These are phyloP conservation scores for Aquanectria penicillioides DNA, from an alignment of 2,329 filamentous ascomycete genomes.

Conservation along the genomic window DNA sequence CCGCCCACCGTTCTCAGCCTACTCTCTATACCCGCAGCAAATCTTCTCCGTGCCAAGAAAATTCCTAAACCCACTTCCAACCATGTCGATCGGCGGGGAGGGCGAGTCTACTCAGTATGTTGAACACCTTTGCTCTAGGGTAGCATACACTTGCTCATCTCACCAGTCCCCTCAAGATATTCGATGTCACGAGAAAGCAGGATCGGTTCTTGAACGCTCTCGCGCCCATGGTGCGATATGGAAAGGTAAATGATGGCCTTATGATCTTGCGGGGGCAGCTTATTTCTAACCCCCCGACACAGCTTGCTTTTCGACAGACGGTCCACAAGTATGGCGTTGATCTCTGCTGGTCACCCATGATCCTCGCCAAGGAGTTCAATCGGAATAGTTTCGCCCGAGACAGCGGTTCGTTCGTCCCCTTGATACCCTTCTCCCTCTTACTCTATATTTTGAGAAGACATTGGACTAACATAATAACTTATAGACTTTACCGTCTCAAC, in stretches of 20 bases:
- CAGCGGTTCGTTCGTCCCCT: slow-evolving; percentile 63
- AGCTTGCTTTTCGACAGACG: slow-evolving; percentile 76
- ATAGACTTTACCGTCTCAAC: slow-evolving; percentile 71
- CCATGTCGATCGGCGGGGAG: slow-evolving; percentile 31
- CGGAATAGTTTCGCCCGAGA: slow-evolving; percentile 67
- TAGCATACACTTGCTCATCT: slow-evolving; percentile 29
- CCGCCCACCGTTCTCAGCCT: no score
- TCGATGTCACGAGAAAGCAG: slow-evolving; percentile 63
- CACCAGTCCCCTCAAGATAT: slow-evolving; percentile 67
- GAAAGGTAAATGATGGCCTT: slow-evolving; percentile 54
- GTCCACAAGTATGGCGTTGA: slow-evolving; percentile 72
- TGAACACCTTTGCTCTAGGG: slow-evolving; percentile 24
- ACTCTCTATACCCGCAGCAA: no score
- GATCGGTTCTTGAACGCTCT: slow-evolving; percentile 66
- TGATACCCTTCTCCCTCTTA: no score
- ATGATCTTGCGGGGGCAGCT: no score
- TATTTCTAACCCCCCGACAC: slow-evolving; percentile 29
- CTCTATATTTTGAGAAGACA: accelerated
- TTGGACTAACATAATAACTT: not conserved
- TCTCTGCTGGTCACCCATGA: slow-evolving; percentile 78
- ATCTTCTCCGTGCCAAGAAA: no score
- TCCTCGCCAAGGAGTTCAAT: slow-evolving; percentile 76
- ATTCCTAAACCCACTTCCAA: not conserved
- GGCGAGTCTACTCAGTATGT: slow-evolving; percentile 39
- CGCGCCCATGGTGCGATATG: slow-evolving; percentile 76